These are phyloP conservation scores for Raffaelea arxii DNA, from an alignment of 2,329 filamentous ascomycete species.

Conservation along the genomic window DNA sequence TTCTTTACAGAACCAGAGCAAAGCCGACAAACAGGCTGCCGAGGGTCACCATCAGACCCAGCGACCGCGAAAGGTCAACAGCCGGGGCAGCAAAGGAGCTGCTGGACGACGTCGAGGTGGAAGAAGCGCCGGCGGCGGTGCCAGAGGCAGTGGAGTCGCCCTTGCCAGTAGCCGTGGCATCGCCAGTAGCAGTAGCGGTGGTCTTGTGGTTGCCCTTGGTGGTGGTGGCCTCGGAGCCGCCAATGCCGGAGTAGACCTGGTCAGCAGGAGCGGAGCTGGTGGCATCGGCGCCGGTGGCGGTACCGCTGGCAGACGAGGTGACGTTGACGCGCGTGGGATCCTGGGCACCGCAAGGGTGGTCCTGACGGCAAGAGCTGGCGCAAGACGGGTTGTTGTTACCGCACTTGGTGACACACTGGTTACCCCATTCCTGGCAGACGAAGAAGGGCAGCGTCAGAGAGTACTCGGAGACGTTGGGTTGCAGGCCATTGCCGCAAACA, in stretches of 20 bases:
- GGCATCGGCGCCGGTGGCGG: slow-evolving; percentile 17
- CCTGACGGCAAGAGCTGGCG: slow-evolving; percentile 46
- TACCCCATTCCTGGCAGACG: slow-evolving; percentile 62
- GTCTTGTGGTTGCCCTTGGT: neutral
- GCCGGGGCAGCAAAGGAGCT: slow-evolving; percentile 8
- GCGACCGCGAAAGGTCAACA: slow-evolving; percentile 22
- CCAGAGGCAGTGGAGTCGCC: neutral
- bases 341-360: slow-evolving; percentile 65
- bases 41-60: slow-evolving; percentile 3
- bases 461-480: slow-evolving; percentile 68
- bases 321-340: slow-evolving; percentile 51
- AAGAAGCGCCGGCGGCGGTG: neutral
- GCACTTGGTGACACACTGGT: slow-evolving; percentile 55
- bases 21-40: slow-evolving; percentile 19
- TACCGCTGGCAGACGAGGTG: slow-evolving; percentile 30
- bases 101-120: slow-evolving; percentile 1
- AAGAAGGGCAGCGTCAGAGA: slow-evolving; percentile 71
- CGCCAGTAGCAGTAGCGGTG: neutral
- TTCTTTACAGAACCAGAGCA: slow-evolving; percentile 30
- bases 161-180: neutral
- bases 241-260: slow-evolving; percentile 27
- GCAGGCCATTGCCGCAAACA: slow-evolving; percentile 55
- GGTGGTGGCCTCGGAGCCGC: slow-evolving; percentile 5
- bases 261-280: slow-evolving; percentile 12
- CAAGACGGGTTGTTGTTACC: slow-evolving; percentile 44